Conservation (phyloP, 2,329 filamentous ascomycete species). For the Talaromyces marneffei region DNA sequence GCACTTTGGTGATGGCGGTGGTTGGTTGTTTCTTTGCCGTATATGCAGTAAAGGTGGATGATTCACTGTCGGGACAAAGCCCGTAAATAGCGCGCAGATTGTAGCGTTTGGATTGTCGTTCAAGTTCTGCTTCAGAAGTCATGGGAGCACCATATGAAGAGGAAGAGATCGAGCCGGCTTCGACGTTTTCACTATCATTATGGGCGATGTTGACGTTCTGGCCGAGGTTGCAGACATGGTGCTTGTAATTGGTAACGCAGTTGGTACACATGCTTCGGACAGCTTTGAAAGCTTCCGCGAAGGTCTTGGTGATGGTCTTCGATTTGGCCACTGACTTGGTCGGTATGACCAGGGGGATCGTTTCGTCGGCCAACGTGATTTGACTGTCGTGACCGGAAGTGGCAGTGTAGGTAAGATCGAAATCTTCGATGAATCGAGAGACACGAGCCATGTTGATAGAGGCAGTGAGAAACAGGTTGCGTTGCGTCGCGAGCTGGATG, state of each 20-base stretch:
- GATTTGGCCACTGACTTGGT: neutral
- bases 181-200: neutral
- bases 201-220: neutral
- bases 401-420: neutral
- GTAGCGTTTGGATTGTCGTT: neutral
- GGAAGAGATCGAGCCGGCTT: constrained; percentile 7
- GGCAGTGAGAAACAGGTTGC: neutral
- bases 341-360: neutral
- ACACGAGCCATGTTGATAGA: constrained; percentile 11
- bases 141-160: neutral
- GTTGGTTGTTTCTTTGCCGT: neutral
- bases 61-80: neutral
- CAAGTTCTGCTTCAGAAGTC: constrained; percentile 1
- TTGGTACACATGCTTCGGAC: neutral
- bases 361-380: neutral
- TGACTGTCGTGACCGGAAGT: neutral
- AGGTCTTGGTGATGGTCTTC: neutral
- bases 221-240: neutral
- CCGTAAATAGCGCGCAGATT: constrained; percentile 1
- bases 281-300: neutral
- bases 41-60: neutral
- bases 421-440: constrained; percentile 5
- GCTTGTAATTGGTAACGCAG: constrained; percentile 2
- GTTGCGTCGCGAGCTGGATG: constrained; percentile 1
- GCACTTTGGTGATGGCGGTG: neutral